Base-by-base conservation (phyloP, 805 yeast species). In the Saturnispora serradocipensis region DNA sequence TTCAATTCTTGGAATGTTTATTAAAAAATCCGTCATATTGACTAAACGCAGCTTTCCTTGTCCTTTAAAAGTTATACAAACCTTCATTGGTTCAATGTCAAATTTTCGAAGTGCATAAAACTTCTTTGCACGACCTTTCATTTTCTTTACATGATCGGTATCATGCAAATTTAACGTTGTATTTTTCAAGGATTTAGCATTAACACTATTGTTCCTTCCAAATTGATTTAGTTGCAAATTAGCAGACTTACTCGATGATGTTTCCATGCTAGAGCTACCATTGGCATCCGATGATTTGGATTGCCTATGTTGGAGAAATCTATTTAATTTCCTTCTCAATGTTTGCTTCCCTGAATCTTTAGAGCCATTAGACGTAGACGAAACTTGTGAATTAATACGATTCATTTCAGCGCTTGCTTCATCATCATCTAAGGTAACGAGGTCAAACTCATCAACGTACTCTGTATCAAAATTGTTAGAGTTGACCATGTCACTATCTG, bases 1-100 rank as follows among this genome's bases (percentile, higher is more conserved):
- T 49, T 72, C 69, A 45, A 88, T 67, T 7, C 67, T 71, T 3
- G 97, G 97, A 48, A 88, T 65, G 6, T 73, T 73, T 46, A 91
- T 69, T 11, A 72, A 75, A 58, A 91, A 80, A 56, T 84, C 78
- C 45, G 88, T 82, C 4, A 91, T 86, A 62, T 89, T 88, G 32
- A 87, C 74, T 46, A 91, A 67, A 56, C 82, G 80, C 56, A 78
- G 72, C 28, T 80, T 74, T 16, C 89, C 87, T 20, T 80, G 80
- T 3, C 95, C 95, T 62, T 81, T 82, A 70, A 87, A 90, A 51
- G 96, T 86, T 16, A 90, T 72, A 48, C 81, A 73, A 8, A 91
- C 49, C 11, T 48, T 49, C 25, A 59, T 46, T 5, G 62, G 60
- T n/a, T 58, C 48, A 16, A 66, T 57, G 22, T 64, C 63, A 43